Base-by-base conservation (phyloP, 768 basidiomycete species). In the Hypholoma fasciculare region DNA sequence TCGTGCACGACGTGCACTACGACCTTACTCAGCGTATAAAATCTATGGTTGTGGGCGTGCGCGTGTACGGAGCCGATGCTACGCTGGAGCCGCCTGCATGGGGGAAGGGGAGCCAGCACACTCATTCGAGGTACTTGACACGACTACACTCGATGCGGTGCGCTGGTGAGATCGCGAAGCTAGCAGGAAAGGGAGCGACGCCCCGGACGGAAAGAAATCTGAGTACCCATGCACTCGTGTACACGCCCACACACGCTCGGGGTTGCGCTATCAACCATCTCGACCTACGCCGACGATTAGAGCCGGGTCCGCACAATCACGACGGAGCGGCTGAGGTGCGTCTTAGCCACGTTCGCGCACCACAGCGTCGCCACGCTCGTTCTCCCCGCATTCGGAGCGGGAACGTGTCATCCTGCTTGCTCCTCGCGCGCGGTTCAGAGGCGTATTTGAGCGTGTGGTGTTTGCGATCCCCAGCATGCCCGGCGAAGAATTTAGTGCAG, bases 171-270 rank as follows among this genome's bases (percentile, higher is more conserved):
- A 52, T 37, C 12, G 11, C 5, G n/a, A 36, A 16, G 38, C 30
- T 9, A 16, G 42, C 8, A 19, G 16, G 42, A 43, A 19, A n/a
- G 39, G n/a, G n/a, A 53, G 7, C 14, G 30, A 3, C 30, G 27
- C 11, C 2, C 12, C 9, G 23, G 19, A 39, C 17, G 39, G 51
- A 3, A 26, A 17, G n/a, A 20, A 26, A 4, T 20, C 20, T 14
- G 39, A 42, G 17, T 17, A 55, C 54, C 2, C 62, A 66, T 43
- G 42, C 62, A 17, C 60, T 56, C 39, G 20, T 60, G 14, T 60
- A 55, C n/a, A 38, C 39, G 20, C 59, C 12, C 14, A n/a, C 39
- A 20, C n/a, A 38, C 48, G 20, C 34, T 17, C 37, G 11, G 30
- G 30, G 9, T 34, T 9, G 30, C 30, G 30, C 9, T 9, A 14